phyloP scores from a whole-genome alignment of 306 rosid genomes.

The Lithocarpus polystachyus region DNA sequence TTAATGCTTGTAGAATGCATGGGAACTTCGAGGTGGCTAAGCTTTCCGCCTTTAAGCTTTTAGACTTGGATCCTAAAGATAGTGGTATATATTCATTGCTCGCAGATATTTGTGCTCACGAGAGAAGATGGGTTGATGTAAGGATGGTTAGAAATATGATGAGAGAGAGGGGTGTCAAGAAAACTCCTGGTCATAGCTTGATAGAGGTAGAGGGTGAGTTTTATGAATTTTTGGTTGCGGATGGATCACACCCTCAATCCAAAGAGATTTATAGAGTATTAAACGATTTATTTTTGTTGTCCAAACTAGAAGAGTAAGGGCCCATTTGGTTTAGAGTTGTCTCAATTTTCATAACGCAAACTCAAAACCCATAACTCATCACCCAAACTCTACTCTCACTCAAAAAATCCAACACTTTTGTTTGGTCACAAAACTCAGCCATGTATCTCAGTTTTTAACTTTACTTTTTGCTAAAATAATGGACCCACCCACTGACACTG shows the following conservation, averaged over 20 bases:
- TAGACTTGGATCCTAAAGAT: conserved; percentile 60
- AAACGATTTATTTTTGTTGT: conserved; percentile 32
- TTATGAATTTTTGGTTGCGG: conserved; percentile 63
- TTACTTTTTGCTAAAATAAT: too few relatives aligned
- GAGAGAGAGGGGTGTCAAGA: conserved; percentile 71
- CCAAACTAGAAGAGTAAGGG: conserved; percentile 34
- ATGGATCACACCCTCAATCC: conserved; percentile 62
- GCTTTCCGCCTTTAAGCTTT: conserved; percentile 44
- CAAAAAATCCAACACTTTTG: too few relatives aligned
- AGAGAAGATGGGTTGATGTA: conserved; percentile 60
- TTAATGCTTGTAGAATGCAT: conserved; percentile 66
- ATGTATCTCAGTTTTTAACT: too few relatives aligned
- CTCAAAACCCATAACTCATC: too few relatives aligned
- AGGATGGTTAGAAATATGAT: conserved; percentile 58
- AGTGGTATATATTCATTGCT: conserved; percentile 59
- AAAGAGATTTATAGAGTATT: conserved; percentile 51
- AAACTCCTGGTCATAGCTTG: conserved; percentile 63
- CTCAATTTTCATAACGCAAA: too few relatives aligned
- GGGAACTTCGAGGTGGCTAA: conserved; percentile 64
- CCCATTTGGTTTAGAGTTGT: too few relatives aligned
- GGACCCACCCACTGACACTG: too few relatives aligned
- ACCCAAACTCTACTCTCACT: too few relatives aligned
- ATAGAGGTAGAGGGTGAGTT: conserved; percentile 60
- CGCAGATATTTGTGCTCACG: conserved; percentile 56
- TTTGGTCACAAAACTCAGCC: too few relatives aligned